Base-by-base conservation (phyloP, 2,329 filamentous ascomycete genomes). In the Aureobasidium sp. region DNA sequence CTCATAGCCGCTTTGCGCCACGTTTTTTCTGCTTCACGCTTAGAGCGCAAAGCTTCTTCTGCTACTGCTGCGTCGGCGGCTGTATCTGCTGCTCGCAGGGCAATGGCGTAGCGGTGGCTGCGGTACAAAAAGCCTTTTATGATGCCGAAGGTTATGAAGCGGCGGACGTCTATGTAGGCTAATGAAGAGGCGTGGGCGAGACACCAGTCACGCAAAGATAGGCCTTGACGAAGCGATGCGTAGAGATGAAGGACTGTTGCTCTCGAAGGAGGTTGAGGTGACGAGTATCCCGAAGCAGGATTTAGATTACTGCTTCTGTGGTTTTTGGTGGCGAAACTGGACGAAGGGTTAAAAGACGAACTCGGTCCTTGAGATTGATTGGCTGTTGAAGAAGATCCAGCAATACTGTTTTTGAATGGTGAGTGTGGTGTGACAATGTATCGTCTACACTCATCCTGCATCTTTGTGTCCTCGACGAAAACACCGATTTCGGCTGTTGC, bases 51-150 rank as follows among this genome's bases (percentile, higher is more conserved):
- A 61, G n/a, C 66, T 66, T 44, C 66, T 65, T 63, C 39, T 20
- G 47, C 60, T 6, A 66, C 52, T 63, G 67, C 12, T 62, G 63
- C 44, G 60, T 66, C 41, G 44, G 62, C 24, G 50, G 64, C 48
- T 44, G 65, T 48, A 10, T 61, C 50, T 43, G 57, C 29, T 57
- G 68, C 63, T 34, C 65, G 46, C 36, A 66, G 44, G 44, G 65
- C 26, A 56, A 63, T 44, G 8, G 91, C 89, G 72, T 95, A 95
- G 73, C 94, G 95, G 77, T 97, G 91, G 44, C 97, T 87, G 37
- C 94, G 85, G 74, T 97, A 97, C 27, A 99, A 77, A 67, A 95
- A 89, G 17, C 93, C 92, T 76, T 97, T 97, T 73, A 97, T 96
- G 63, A 97, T 84, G 63, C 93, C 94, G 70, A 97, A 99, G 63